Evolutionary conservation across 495 filamentous ascomycete genomes (phyloP), one percentile per base, ranked within the genome.

Genomic region (Podospora appendiculata): DNA sequence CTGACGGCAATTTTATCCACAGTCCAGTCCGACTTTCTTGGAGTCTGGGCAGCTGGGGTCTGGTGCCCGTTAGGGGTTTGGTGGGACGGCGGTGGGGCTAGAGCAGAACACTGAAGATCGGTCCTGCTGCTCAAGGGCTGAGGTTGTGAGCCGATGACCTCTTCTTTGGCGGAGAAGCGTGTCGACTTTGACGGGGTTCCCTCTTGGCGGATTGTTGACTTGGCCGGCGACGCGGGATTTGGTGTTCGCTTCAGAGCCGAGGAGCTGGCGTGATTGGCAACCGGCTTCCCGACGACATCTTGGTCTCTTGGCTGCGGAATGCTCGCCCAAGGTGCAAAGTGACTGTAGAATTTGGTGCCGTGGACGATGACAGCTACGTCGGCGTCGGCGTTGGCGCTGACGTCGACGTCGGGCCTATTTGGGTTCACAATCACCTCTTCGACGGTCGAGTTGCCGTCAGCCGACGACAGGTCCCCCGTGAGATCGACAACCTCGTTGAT

Each of bases 21-120:
- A 0, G 61, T 68, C 66, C 68, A 71, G 7, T 66, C 62, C n/a
- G 50, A n/a, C 33, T 58, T 61, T 47, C 58, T 70, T 4, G 72
- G 65, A 0, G 65, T 69, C 32, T 68, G 60, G 17, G 32, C 47
- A 39, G 54, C 66, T 6, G 67, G 68, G 6, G 61, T 66, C 42
- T 61, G 61, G 18, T 63, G 65, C 18, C 32, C 41, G 32, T 32
- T 56, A 32, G 56, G 25, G 5, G 39, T 25, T 6, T 51, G 53
- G 5, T 34, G 39, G 1, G 59, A 47, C 8, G 54, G 18, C 12
- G 50, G 52, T 33, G 53, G 48, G 41, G 49, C 14, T 14, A 51
- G 25, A 25, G 25, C 25, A 25, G 25, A 5, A 25, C 25, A 25
- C 25, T 25, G 2, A 5, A 25, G 25, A 14, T 40, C 36, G 40